A percentile compares a stretch with the other conserved stretches of the same genome.
phyloP scores from a whole-genome alignment of 2,329 filamentous ascomycete species.

The Fusarium goolgardi region DNA sequence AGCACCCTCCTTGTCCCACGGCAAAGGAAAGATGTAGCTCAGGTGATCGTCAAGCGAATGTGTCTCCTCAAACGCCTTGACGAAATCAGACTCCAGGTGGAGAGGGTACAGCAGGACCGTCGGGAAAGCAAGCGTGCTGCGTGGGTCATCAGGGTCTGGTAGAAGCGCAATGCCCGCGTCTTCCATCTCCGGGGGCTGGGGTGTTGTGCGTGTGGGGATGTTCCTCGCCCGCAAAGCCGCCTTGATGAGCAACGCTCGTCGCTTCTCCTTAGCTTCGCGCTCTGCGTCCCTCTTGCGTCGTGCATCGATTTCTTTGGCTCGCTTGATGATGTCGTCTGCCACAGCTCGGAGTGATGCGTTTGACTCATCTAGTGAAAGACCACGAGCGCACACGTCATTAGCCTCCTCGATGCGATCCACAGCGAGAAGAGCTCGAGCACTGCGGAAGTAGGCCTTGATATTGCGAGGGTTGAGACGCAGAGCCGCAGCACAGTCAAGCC shows the following conservation, averaged over 20 bases:
- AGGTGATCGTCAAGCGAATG: constrained; percentile 82
- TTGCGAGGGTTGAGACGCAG: constrained; percentile 83
- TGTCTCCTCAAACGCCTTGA: constrained; percentile 86
- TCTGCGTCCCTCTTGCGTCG: constrained; percentile 67
- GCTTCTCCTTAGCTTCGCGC: constrained; percentile 64
- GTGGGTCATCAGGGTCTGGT: constrained; percentile 78
- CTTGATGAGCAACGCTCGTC: constrained; percentile 70
- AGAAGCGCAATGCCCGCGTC: constrained; percentile 79
- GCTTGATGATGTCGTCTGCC: constrained; percentile 70
- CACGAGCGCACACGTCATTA: constrained; percentile 79
- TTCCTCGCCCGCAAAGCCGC: constrained; percentile 75
- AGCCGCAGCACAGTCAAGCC: constrained; percentile 82
- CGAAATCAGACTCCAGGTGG: constrained; percentile 85
- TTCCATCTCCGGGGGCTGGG: constrained; percentile 85
- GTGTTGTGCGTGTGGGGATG: constrained; percentile 74
- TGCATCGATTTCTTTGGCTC: constrained; percentile 66
- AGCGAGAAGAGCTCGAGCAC: constrained; percentile 79
- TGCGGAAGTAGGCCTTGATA: constrained; percentile 92
- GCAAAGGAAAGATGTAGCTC: constrained; percentile 84
- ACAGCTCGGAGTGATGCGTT: constrained; percentile 76
- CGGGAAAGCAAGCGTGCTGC: constrained; percentile 79
- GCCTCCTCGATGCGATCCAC: constrained; percentile 85
- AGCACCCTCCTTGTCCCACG: constrained; percentile 79
- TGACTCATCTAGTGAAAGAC: constrained; percentile 75
- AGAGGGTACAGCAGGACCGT: constrained; percentile 87